phyloP scores from a whole-genome alignment of 768 basidiomycete genomes.

The Mycena kentingensis region DNA sequence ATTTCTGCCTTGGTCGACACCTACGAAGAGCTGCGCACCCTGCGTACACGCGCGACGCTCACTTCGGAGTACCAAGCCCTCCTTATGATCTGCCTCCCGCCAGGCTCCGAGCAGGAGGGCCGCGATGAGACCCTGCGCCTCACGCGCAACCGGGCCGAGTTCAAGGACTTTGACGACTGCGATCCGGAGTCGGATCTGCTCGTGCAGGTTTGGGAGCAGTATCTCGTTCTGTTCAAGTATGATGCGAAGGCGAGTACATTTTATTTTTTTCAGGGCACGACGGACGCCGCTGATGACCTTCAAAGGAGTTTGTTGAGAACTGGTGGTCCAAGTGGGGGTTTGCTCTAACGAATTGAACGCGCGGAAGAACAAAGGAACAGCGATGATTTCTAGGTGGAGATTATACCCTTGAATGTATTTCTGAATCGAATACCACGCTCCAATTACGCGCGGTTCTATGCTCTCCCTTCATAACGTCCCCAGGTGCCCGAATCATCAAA shows the following conservation, averaged over 20 bases:
- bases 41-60: slow-evolving; percentile 27
- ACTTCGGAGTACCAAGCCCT: slow-evolving; percentile 14
- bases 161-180: slow-evolving; percentile 15
- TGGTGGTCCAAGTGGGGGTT: not conserved
- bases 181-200: slow-evolving; percentile 1
- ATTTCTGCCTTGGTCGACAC: slow-evolving; percentile 46
- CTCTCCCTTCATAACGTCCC: too few species aligned
- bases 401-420: too few species aligned
- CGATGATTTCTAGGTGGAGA: too few species aligned
- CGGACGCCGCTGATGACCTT: not conserved
- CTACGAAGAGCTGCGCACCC: slow-evolving; percentile 48
- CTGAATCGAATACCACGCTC: too few species aligned
- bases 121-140: slow-evolving; percentile 8
- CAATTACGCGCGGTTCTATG: too few species aligned
- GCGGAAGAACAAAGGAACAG: too few species aligned
- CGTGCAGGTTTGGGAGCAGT: slow-evolving; percentile 13
- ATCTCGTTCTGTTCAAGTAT: slow-evolving; percentile 4
- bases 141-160: slow-evolving; percentile 1
- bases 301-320: not conserved
- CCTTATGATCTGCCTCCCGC: slow-evolving; percentile 8
- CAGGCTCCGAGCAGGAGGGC: slow-evolving; percentile 3
- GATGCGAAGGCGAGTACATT: not conserved
- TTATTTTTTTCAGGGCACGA: not conserved
- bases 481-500: too few species aligned
- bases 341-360: too few species aligned